Percentiles rank a stretch among this genome's conserved stretches.
Evolutionary conservation across 1,139 yeast species (phyloP).

Genomic region (Scheffersomyces stambukii): DNA sequence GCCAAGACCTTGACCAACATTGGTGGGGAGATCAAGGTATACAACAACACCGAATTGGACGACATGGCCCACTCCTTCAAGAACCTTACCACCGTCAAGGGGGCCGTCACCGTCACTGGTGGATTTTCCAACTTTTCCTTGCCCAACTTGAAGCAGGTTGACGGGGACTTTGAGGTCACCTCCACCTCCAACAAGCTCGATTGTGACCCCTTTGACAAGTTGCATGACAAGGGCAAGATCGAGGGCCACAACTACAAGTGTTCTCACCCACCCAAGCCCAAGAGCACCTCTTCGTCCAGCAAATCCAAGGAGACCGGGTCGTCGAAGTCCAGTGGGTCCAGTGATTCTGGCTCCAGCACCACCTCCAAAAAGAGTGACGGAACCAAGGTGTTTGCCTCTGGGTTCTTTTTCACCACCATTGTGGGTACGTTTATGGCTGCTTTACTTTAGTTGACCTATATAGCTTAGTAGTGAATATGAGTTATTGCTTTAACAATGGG

Average conservation of each 20-base stretch:
- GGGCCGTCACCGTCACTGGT: slow-evolving; percentile 42
- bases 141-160: slow-evolving; percentile 34
- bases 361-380: slow-evolving; percentile 6
- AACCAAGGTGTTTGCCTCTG: slow-evolving; percentile 4
- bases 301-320: slow-evolving; percentile 8
- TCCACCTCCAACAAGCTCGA: slow-evolving; percentile 37
- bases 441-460: too few species aligned
- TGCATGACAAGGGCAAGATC: slow-evolving; percentile 29
- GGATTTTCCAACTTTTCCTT: slow-evolving; percentile 37
- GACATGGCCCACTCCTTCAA: slow-evolving; percentile 28
- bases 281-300: slow-evolving; percentile 15
- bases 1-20: slow-evolving; percentile 28
- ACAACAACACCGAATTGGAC: slow-evolving; percentile 39
- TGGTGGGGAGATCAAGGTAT: slow-evolving; percentile 43
- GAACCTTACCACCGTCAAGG: slow-evolving; percentile 32
- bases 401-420: slow-evolving; percentile 4
- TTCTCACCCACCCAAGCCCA: slow-evolving; percentile 27
- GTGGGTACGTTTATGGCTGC: slow-evolving; percentile 5
- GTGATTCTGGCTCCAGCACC: slow-evolving; percentile 7
- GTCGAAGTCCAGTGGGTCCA: slow-evolving; percentile 5
- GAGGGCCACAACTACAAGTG: slow-evolving; percentile 46
- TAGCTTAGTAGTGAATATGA: too few species aligned
- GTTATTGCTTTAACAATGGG: too few species aligned
- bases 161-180: slow-evolving; percentile 39
- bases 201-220: slow-evolving; percentile 33